Percentiles rank a stretch among this genome's conserved stretches.
Evolutionary conservation across 495 filamentous ascomycete genomes (phyloP).

Genomic region (Lepidopterella palustris): DNA sequence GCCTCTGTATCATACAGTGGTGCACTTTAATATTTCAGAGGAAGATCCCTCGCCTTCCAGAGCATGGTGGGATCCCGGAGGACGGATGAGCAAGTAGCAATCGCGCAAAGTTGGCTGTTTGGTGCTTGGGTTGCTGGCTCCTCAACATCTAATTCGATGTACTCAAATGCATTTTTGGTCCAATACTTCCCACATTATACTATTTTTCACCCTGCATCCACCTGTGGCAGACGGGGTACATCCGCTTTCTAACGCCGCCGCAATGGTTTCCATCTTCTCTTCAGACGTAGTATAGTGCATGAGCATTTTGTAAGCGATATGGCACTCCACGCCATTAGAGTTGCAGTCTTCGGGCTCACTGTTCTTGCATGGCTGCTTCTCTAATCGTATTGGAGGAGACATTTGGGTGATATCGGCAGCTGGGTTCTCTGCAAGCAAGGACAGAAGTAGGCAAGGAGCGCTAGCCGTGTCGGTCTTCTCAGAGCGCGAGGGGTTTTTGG

Average conservation of each 20-base stretch:
- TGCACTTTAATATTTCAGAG: too few relatives aligned
- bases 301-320: constrained; percentile 23
- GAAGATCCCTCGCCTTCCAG: too few relatives aligned
- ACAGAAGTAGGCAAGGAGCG: constrained; percentile 8
- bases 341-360: neutral
- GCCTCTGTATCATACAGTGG: too few relatives aligned
- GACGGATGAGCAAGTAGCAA: too few relatives aligned
- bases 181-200: constrained; percentile 23
- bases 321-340: constrained; percentile 18
- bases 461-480: neutral
- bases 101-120: too few relatives aligned
- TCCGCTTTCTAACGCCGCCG: constrained; percentile 20
- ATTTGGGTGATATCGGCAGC: constrained; percentile 15
- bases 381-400: constrained; percentile 3
- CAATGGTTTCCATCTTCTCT: constrained; percentile 23
- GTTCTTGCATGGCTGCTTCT: constrained; percentile 3
- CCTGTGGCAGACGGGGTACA: constrained; percentile 19
- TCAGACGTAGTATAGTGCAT: constrained; percentile 29
- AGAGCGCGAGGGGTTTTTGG: neutral
- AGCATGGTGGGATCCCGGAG: too few relatives aligned
- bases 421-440: constrained; percentile 13
- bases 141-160: too few relatives aligned
- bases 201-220: constrained; percentile 28
- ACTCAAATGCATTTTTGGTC: constrained; percentile 18
- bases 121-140: too few relatives aligned